Percentiles rank a stretch among this genome's conserved stretches.
These are phyloP conservation scores for Gryganskiella cystojenkinii DNA, from an alignment of 192 early-diverging fungal genomes.

Conservation along the genomic window DNA sequence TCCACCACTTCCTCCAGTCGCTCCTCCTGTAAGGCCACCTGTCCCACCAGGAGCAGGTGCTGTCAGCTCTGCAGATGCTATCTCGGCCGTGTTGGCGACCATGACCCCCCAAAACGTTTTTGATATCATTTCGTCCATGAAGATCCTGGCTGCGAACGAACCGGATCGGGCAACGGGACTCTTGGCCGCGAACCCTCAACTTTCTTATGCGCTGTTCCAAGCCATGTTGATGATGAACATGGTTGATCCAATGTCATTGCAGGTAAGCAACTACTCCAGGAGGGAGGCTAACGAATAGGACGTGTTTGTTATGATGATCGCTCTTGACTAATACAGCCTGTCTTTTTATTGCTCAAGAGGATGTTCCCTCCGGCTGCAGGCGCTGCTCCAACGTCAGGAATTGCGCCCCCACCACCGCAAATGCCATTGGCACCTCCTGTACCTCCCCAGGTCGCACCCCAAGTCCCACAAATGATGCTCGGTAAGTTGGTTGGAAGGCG, in stretches of 20 bases:
- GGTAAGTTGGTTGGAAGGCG: too few relatives aligned
- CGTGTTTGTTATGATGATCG: not conserved
- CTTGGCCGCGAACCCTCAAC: conserved; percentile 79
- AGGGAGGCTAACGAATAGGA: not conserved
- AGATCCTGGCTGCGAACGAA: conserved; percentile 51
- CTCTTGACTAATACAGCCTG: too few relatives aligned
- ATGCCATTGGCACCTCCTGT: too few relatives aligned
- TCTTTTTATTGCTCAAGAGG: too few relatives aligned
- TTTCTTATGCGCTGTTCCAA: conserved; percentile 88
- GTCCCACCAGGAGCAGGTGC: too few relatives aligned
- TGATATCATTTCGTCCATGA: conserved; percentile 42
- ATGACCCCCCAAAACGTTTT: conserved; percentile 46
- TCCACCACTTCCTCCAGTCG: conserved; percentile 12
- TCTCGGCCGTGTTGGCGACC: conserved; percentile 36
- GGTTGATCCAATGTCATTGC: conserved; percentile 72
- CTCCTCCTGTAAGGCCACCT: not conserved
- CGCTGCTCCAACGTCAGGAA: too few relatives aligned
- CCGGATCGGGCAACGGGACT: conserved; percentile 74
- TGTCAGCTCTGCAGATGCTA: conserved; percentile 34
- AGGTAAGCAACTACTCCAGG: conserved; percentile 54
- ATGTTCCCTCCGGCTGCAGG: too few relatives aligned
- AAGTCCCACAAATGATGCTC: too few relatives aligned
- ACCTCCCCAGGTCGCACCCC: too few relatives aligned
- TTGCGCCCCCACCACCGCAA: too few relatives aligned
- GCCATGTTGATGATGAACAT: conserved; percentile 81